phyloP scores from a whole-genome alignment of 805 yeast genomes.

The Tetrapisispora taiwanensis region DNA sequence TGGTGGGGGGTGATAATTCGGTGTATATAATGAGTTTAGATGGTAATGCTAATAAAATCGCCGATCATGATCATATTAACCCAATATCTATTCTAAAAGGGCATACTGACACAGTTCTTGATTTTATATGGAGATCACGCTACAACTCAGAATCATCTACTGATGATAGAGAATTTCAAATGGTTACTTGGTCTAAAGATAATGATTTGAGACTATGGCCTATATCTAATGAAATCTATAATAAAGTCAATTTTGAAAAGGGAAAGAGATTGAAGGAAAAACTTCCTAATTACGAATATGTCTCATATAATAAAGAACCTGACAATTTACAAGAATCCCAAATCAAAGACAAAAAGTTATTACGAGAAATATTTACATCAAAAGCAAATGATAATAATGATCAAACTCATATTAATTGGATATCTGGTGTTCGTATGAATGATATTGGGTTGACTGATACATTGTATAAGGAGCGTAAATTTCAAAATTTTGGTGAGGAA shows the following conservation, averaged over 20 bases:
- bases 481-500: slow-evolving; percentile 80
- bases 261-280: slow-evolving; percentile 30
- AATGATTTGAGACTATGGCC: slow-evolving; percentile 81
- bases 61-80: slow-evolving; percentile 28
- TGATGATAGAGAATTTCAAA: slow-evolving; percentile 75
- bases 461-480: slow-evolving; percentile 29
- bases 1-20: slow-evolving; percentile 66
- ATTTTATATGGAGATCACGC: slow-evolving; percentile 77
- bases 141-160: slow-evolving; percentile 35
- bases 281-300: slow-evolving; percentile 36
- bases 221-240: slow-evolving; percentile 38
- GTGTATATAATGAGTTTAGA: slow-evolving; percentile 28
- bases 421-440: slow-evolving; percentile 75
- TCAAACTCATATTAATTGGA: slow-evolving; percentile 74
- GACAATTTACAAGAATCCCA: slow-evolving; percentile 15
- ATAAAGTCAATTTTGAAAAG: slow-evolving; percentile 35
- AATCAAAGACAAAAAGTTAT: slow-evolving; percentile 20
- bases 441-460: slow-evolving; percentile 32
- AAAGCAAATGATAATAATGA: slow-evolving; percentile 31
- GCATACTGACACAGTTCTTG: slow-evolving; percentile 76
- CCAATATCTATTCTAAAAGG: slow-evolving; percentile 62
- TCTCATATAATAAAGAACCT: slow-evolving; percentile 47
- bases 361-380: slow-evolving; percentile 32
- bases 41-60: slow-evolving; percentile 5
- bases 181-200: slow-evolving; percentile 92